A percentile compares a stretch with the other conserved stretches of the same genome.
These are phyloP conservation scores for Xanthoparmelia taractica DNA, from an alignment of 495 filamentous ascomycete species.

Conservation along the genomic window DNA sequence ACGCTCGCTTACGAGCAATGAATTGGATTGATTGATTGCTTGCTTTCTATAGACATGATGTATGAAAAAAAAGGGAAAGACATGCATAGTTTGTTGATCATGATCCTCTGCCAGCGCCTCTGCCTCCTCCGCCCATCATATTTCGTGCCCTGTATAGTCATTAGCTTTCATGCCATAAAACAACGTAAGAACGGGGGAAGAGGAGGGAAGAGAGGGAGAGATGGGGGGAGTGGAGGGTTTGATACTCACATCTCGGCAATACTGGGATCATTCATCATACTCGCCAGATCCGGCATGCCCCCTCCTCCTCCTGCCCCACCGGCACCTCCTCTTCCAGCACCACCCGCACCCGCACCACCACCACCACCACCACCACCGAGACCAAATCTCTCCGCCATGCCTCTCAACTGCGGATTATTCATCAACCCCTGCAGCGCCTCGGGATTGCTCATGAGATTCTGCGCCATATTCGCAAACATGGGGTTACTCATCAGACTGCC, in stretches of 20 bases:
- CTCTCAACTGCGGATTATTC: conserved; percentile 80
- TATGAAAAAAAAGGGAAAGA: background rate
- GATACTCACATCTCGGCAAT: conserved; percentile 84
- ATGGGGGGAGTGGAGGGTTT: conserved; percentile 1
- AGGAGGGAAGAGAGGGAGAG: too few species aligned
- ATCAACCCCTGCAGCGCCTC: conserved; percentile 82
- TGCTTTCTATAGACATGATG: background rate
- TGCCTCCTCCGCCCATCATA: conserved; percentile 59
- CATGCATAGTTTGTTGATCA: background rate
- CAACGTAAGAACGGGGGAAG: too few species aligned
- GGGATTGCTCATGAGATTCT: conserved; percentile 94
- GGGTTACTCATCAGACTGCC: conserved; percentile 87
- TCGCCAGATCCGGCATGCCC: conserved; percentile 71
- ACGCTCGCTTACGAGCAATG: background rate
- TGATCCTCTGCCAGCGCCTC: conserved; percentile 39
- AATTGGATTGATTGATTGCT: background rate
- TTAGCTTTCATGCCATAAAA: background rate
- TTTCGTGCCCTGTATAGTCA: conserved; percentile 55
- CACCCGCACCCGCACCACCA: conserved; percentile 41
- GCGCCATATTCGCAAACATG: conserved; percentile 93
- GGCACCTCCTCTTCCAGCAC: conserved; percentile 33
- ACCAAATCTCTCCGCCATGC: conserved; percentile 68
- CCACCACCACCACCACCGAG: conserved; percentile 40
- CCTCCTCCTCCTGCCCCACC: conserved; percentile 31
- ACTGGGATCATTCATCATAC: conserved; percentile 81